Evolutionary conservation across 805 yeast species (phyloP), one percentile per base, ranked within the genome.

Genomic region (Helenozyma baotianmanensis): DNA sequence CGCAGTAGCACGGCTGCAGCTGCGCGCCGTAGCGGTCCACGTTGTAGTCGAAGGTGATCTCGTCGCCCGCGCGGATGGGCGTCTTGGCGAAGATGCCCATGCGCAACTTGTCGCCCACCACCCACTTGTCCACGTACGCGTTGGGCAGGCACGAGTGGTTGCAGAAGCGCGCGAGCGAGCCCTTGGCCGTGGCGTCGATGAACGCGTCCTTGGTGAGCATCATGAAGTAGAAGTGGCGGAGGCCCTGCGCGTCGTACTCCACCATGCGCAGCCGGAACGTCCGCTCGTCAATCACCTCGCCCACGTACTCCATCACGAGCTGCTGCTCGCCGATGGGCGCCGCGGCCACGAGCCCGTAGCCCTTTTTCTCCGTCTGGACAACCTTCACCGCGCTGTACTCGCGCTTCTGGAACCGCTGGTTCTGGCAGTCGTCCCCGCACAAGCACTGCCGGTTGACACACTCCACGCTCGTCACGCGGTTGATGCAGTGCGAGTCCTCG

Each of bases 141-240:
- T 92, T 92, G 9, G 98, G 98, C 50, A 76, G 80, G 58, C 98
- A 90, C 14, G 96, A 86, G 60, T 90, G 98, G 59, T 90, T 90
- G 54, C 92, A 83, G 62, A 89, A 92, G 36, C 98, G 70, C 2
- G 95, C 96, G 35, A 90, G 60, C 13, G 87, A 77, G 6, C 97
- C 98, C 61, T 76, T 82, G 30, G 72, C 72, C 2, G 97, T 90
- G 29, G 98, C 98, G 59, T 90, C 98, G 38, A 90, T 86, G 53
- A 88, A 92, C 53, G 90, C 90, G 39, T 87, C 88, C 55, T 80
- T 84, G 48, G 87, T 92, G 38, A 89, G 71, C 96, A 86, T 86
- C 97, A 89, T 89, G 58, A 89, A 89, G 60, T 89, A 89, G 49
- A 89, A 89, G 59, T 89, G 97, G 56, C 76, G 77, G 41, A 80